These are phyloP conservation scores for Seiridium unicorne DNA, from an alignment of 2,329 filamentous ascomycete species.

Conservation along the genomic window DNA sequence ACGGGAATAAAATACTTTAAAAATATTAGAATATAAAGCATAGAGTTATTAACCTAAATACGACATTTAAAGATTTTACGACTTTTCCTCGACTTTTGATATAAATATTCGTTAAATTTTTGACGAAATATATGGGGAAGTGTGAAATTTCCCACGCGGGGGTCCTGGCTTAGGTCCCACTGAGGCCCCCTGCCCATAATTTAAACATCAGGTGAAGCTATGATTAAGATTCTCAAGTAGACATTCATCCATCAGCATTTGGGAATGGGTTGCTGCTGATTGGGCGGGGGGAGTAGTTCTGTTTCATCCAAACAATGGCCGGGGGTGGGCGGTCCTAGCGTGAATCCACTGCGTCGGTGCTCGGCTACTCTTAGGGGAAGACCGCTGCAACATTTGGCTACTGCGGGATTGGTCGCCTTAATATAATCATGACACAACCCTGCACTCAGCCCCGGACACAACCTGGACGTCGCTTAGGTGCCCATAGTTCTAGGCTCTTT, in stretches of 20 bases:
- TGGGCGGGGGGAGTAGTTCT: background rate
- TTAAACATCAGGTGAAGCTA: background rate
- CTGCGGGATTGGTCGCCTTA: background rate
- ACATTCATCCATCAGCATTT: background rate
- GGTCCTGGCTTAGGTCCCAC: no score
- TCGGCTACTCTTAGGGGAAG: background rate
- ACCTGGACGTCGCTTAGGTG: background rate
- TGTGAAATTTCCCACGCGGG: no score
- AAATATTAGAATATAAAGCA: no score
- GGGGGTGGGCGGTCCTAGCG: background rate
- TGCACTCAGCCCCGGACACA: background rate
- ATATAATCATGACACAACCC: background rate
- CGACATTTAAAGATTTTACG: background rate
- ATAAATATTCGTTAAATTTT: no score
- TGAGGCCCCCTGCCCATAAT: background rate
- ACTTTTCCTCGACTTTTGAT: background rate
- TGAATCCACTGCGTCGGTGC: background rate
- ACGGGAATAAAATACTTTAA: no score
- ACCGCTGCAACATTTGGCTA: no score
- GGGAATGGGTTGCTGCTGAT: background rate
- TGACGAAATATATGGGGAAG: no score
- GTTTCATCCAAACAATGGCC: slow-evolving; percentile 1
- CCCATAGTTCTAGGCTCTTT: background rate
- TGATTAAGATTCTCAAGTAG: background rate
- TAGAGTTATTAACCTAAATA: no score